Percentiles rank a stretch among this genome's conserved stretches.
Evolutionary conservation across 2,329 filamentous ascomycete species (phyloP).

Genomic region (Trematosphaeria pertusa): DNA sequence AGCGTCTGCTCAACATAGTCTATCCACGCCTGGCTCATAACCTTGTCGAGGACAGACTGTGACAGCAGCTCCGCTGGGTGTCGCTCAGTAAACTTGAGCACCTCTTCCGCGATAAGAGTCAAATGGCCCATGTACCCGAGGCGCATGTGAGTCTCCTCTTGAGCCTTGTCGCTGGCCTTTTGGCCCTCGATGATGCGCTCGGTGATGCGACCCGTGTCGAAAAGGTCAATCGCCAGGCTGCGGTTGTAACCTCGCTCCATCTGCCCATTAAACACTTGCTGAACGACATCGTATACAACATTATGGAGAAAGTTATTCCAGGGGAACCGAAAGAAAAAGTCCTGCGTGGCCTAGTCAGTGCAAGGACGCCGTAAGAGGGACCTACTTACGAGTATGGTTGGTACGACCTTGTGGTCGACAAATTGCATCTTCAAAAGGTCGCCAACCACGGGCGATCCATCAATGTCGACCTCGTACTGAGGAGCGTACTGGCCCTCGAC

Average conservation of each 20-base stretch:
- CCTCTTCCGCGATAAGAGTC: constrained; percentile 95
- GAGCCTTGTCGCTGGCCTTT: constrained; percentile 82
- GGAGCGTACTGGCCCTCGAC: constrained; percentile 34
- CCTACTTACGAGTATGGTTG: constrained; percentile 83
- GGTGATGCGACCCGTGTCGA: constrained; percentile 88
- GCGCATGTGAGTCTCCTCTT: constrained; percentile 82
- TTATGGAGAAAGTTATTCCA: constrained; percentile 99
- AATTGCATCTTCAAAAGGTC: constrained; percentile 97
- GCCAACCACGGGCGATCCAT: constrained; percentile 82
- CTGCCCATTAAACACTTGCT: constrained; percentile 97
- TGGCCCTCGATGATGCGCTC: constrained; percentile 93
- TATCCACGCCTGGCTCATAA: constrained; percentile 90
- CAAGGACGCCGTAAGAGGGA: neutral
- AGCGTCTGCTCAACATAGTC: constrained; percentile 93
- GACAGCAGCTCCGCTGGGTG: constrained; percentile 89
- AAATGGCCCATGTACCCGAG: constrained; percentile 99
- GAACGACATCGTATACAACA: constrained; percentile 97
- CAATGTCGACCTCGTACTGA: constrained; percentile 64
- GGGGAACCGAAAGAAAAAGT: constrained; percentile 97
- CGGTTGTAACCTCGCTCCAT: constrained; percentile 97
- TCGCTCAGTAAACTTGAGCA: constrained; percentile 96
- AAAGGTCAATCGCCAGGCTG: constrained; percentile 87
- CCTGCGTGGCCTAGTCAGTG: constrained; percentile 58
- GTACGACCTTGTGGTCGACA: constrained; percentile 91
- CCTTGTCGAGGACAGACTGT: constrained; percentile 81